Conservation (phyloP, 192 early-diverging fungal genomes). For the Coemansia sp. region DNA sequence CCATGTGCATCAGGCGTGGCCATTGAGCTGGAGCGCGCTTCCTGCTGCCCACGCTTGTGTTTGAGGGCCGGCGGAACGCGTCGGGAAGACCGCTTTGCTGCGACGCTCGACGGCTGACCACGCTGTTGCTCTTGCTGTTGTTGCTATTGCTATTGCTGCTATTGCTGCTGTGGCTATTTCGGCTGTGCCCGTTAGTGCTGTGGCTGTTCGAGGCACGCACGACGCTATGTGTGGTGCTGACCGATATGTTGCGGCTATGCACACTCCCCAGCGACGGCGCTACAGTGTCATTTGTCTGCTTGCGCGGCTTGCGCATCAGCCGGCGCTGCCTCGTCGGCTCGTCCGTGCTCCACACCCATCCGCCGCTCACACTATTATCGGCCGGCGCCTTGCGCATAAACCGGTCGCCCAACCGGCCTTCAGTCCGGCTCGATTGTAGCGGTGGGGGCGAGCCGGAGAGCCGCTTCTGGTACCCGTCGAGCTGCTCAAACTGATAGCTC, state of each 20-base stretch:
- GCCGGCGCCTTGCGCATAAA: slow-evolving; percentile 19
- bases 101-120: slow-evolving; percentile 6
- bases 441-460: slow-evolving; percentile 18
- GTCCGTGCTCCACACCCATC: background rate
- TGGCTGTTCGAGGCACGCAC: slow-evolving; percentile 21
- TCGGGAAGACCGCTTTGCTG: slow-evolving; percentile 3
- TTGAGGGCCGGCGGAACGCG: slow-evolving; percentile 11
- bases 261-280: slow-evolving; percentile 2
- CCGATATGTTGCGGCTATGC: slow-evolving; percentile 22
- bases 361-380: background rate
- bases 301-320: slow-evolving; percentile 38
- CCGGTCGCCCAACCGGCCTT: slow-evolving; percentile 19
- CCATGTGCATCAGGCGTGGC: slow-evolving; percentile 25
- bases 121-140: background rate
- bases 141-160: slow-evolving; percentile 1
- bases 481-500: slow-evolving; percentile 47
- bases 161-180: background rate
- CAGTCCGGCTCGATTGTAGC: slow-evolving; percentile 13
- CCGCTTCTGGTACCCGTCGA: slow-evolving; percentile 49
- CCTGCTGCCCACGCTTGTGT: slow-evolving; percentile 14
- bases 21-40: background rate
- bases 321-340: slow-evolving; percentile 12
- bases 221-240: slow-evolving; percentile 24
- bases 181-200: background rate
- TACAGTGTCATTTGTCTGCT: background rate